Base-by-base conservation (phyloP, 371 early-diverging fungal species). In the Syncephalastrum monosporum region DNA sequence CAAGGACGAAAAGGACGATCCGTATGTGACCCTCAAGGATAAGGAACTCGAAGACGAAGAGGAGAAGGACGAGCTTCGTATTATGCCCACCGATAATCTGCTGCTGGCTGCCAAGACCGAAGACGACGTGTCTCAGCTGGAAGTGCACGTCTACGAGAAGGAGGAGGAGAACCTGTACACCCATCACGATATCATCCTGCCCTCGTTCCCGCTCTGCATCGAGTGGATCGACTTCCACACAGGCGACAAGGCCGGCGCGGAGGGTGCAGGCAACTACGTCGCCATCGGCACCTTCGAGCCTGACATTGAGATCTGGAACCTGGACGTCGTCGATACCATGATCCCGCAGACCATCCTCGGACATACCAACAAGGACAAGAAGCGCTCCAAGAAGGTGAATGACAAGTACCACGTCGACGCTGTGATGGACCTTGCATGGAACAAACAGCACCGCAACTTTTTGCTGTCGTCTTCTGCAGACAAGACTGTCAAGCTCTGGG, bases 141-240 rank as follows among this genome's bases (percentile, higher is more conserved):
- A 98, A 74, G 77, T 97, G 4, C 92, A 95, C 57, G 78, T 97
- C 1, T 96, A 90, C 66, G 89, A 89, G 67, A 87, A 84, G 27
- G 81, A 72, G 14, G 86, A 90, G 47, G 92, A 90, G 68, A 94
- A 95, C 75, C 69, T 98, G 50, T 98, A 95, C 69, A 92, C 95
- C 5, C 98, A 98, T 69, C 97, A 97, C 77, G 99, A 99, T 61
- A 90, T 97, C 58, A 90, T 98, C 92, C 74, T 99, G n/a, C 96
- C 98, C 10, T 83, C 95, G 19, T 95, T 96, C 75, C 98, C 99
- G 27, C 82, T 99, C 21, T 93, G 94, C 59, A 64, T 96, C 57
- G 97, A 97, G 67, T 96, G 95, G 95, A 65, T 97, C 23, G 95
- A 94, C 69, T 94, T 82, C 77, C 81, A 82, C 41, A 76, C 88